These are phyloP conservation scores for Cairneyella variabilis DNA, from an alignment of 495 filamentous ascomycete species.

Conservation along the genomic window DNA sequence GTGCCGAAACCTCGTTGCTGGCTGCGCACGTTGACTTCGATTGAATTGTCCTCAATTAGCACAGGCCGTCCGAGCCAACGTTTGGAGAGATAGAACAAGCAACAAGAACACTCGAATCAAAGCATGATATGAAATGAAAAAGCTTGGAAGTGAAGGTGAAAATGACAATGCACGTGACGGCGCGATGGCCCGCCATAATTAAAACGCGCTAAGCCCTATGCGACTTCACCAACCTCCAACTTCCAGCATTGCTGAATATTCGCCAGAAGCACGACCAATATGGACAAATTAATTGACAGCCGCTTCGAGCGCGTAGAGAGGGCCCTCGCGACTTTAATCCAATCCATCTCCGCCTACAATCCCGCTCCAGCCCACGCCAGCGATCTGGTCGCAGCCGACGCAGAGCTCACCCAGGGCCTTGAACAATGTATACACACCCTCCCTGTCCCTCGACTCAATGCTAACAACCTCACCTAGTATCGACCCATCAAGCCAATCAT, in stretches of 20 bases:
- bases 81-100: too few relatives aligned
- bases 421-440: constrained; percentile 42
- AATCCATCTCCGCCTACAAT: constrained; percentile 75
- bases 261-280: constrained; percentile 25
- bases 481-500: constrained; percentile 66
- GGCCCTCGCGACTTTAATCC: constrained; percentile 61
- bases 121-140: too few relatives aligned
- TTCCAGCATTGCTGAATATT: too few relatives aligned
- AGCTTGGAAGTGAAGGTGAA: too few relatives aligned
- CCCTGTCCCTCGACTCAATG: not conserved
- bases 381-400: constrained; percentile 65
- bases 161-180: too few relatives aligned
- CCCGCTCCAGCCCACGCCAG: constrained; percentile 59
- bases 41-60: too few relatives aligned
- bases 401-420: constrained; percentile 54
- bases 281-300: constrained; percentile 55
- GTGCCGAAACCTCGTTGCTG: too few relatives aligned
- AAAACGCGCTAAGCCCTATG: not conserved
- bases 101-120: too few relatives aligned
- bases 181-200: too few relatives aligned
- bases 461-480: constrained; percentile 38
- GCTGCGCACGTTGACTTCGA: too few relatives aligned
- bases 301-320: constrained; percentile 67
- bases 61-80: too few relatives aligned
- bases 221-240: not conserved